These are phyloP conservation scores for Cytospora chrysosperma DNA, from an alignment of 2,329 filamentous ascomycete species.

Conservation along the genomic window DNA sequence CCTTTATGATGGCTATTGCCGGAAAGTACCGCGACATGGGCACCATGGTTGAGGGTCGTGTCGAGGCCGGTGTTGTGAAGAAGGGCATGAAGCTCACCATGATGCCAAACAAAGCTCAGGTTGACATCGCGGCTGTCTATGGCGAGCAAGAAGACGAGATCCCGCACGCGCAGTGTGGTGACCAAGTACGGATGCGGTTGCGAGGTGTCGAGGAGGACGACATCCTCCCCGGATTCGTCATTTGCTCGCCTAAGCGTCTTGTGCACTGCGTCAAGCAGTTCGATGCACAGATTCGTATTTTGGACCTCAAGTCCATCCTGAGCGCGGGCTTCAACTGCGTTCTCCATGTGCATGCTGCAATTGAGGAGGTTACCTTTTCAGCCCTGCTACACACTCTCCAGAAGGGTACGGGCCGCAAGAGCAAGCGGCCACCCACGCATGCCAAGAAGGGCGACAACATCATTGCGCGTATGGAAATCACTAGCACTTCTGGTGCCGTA, in stretches of 20 bases:
- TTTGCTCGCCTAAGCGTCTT: constrained; percentile 90
- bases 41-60: constrained; percentile 96
- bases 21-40: constrained; percentile 98
- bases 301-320: constrained; percentile 92
- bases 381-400: constrained; percentile 89
- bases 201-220: constrained; percentile 98
- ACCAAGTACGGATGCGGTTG: constrained; percentile 89
- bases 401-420: constrained; percentile 90
- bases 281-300: constrained; percentile 93
- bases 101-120: constrained; percentile 89
- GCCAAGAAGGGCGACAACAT: constrained; percentile 80
- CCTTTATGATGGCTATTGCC: constrained; percentile 83
- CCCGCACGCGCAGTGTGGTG: constrained; percentile 77
- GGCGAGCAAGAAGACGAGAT: constrained; percentile 97
- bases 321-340: constrained; percentile 97
- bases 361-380: constrained; percentile 93
- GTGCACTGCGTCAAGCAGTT: constrained; percentile 89
- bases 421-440: constrained; percentile 89
- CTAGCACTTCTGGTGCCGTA: constrained; percentile 78
- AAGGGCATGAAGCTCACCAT: constrained; percentile 83
- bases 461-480: constrained; percentile 88
- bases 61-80: constrained; percentile 91
- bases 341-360: constrained; percentile 92
- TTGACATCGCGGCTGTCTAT: constrained; percentile 82
- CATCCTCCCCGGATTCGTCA: constrained; percentile 89